Conservation (phyloP, 441 rosid genomes). For the Sinapis alba region DNA sequence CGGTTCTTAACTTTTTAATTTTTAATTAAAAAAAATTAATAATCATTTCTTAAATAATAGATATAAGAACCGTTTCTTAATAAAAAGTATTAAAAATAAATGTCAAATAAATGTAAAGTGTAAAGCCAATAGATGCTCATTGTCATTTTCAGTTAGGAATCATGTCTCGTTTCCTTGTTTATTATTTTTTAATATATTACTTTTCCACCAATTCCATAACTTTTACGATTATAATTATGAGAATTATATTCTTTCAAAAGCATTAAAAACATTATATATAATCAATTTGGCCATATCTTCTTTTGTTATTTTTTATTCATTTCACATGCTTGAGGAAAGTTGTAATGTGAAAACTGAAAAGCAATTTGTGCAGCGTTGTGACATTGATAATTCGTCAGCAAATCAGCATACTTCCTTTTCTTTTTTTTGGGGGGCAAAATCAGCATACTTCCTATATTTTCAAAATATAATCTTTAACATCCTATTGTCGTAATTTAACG, state of each 20-base stretch:
- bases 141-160: slow-evolving; percentile 9
- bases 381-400: slow-evolving; percentile 22
- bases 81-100: too few species aligned
- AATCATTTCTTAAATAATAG: too few species aligned
- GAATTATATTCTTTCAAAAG: background rate
- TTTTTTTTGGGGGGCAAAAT: too few species aligned
- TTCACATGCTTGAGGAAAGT: slow-evolving; percentile 9
- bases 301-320: background rate
- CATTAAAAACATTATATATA: background rate
- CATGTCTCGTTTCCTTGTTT: background rate
- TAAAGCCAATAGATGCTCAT: slow-evolving; percentile 9
- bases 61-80: too few species aligned
- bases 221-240: background rate
- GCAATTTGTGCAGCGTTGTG: slow-evolving; percentile 6
- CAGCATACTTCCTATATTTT: background rate
- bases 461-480: background rate
- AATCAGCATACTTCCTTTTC: background rate
- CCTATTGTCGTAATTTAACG: background rate
- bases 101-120: background rate
- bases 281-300: background rate
- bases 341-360: slow-evolving; percentile 7
- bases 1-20: too few species aligned
- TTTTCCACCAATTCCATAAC: background rate
- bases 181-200: background rate
- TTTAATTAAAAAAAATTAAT: too few species aligned